Base-by-base conservation (phyloP, 1,139 yeast species). In the Hansenula lynferdii region DNA sequence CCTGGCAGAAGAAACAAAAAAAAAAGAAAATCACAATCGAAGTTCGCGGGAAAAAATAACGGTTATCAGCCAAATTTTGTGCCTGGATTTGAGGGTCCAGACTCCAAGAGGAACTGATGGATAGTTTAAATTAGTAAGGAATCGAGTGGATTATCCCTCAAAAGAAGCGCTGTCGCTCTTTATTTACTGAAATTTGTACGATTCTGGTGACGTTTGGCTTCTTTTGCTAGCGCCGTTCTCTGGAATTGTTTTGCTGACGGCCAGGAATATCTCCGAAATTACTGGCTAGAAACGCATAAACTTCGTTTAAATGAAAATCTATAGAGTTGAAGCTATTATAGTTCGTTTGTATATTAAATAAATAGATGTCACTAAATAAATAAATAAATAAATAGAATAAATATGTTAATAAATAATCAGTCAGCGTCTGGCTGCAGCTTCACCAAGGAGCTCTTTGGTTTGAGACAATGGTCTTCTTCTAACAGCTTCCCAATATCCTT, bases 401-500 rank as follows among this genome's bases (percentile, higher is more conserved):
- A 28, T 18, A 28, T 4, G 26, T 20, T 15, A 15, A n/a, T 27
- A 16, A n/a, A 8, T 27, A 27, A 16, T 5, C 8, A 9, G 12
- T 24, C 8, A 24, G 5, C 26, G 22, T n/a, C 18, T 28, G 5
- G 6, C 15, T 9, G 14, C 52, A 22, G 51, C 54, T 16, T 51
- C 52, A 9, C 95, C 95, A 53, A 85, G 70, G 54, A 80, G 82
- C 48, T 78, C 84, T 28, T 83, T 74, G 16, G 95, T 85, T 64
- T 85, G 90, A 26, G 89, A 78, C 51, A 85, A 65, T 20, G 95
- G 95, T 58, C 86, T 77, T 70, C 95, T 80, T 67, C 80, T 77
- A 63, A 80, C 78, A 34, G 81, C 80, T 50, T 85, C 94, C 89
- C 90, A 85, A 67, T 84, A 84, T 28, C 80, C 79, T 64, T 83